Evolutionary conservation across 169 alveolate species (phyloP), one percentile per base, ranked within the genome.

Genomic region (Plasmodium gonderi): DNA sequence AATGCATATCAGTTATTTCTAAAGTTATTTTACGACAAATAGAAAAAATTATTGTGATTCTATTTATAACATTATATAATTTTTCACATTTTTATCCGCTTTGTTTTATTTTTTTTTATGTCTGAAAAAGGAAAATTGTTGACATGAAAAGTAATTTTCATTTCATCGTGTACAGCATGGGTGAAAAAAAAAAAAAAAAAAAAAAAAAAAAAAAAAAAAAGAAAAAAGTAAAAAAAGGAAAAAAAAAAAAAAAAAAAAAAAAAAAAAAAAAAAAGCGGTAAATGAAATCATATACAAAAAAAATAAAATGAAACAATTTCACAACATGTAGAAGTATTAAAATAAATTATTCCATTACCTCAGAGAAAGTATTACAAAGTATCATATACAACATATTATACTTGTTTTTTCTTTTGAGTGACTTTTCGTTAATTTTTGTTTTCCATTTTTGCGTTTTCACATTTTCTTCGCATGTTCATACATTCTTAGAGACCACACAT

Each of bases 351-450:
- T 20, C 72, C 72, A 14, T 60, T n/a, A n/a, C 72, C 26, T 60
- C 72, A 60, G 17, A 60, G 72, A 60, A 60, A 60, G 17, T 12
- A 54, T 54, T 54, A 60, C 72, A 60, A 60, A 60, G 36, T 14
- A 60, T 60, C 72, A 60, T n/a, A 60, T n/a, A 60, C 72, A 60
- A 60, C 72, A 23, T 60, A 60, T 60, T 60, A 60, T n/a, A 36
- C 26, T 60, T 60, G 72, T 60, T 60, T n/a, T 29, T 60, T 60
- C 72, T 60, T 60, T 60, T 60, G 26, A 29, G 36, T 60, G 8
- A n/a, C 38, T 60, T 23, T 26, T 23, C 26, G 72, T 36, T 12
- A 14, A 12, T 60, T 60, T 17, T 60, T n/a, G n/a, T n/a, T n/a
- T n/a, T n/a, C n/a, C n/a, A n/a, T n/a, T 36, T 20, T 36, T 54